Base-by-base conservation (phyloP, 306 rosid species). In the Senna tora region DNA sequence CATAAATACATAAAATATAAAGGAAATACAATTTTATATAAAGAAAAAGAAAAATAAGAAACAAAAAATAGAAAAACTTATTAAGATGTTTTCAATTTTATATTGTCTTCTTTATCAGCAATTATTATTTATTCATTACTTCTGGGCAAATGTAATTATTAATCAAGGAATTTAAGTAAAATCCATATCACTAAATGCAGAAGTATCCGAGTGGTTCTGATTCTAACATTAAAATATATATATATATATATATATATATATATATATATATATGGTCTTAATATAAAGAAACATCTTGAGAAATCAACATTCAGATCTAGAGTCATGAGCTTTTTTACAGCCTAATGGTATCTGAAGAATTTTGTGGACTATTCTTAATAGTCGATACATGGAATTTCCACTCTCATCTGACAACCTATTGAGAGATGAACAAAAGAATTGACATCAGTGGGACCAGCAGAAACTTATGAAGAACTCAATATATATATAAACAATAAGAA, bases 21-120 rank as follows among this genome's bases (percentile, higher is more conserved):
- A 51, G 17, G 62, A 36, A 67, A 22, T 7, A 54, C 33, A 56
- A 38, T 16, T 16, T 63, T 19, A 21, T 15, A 51, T 30, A 49
- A 39, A 16, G 5, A 5, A 65, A 75, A 36, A 19, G 7, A 51
- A 59, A 5, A 36, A 16, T 55, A 58, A 72, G 21, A n/a, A 65
- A 57, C 34, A 9, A 32, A 2, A 21, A 65, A 68, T 28, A 67
- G 33, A 57, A 36, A 74, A 43, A 41, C 61, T 47, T 45, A 53
- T 21, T 55, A 7, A 16, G 47, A 71, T 53, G 56, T 33, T 75
- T 75, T 49, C 64, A 33, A 12, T 54, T 71, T 79, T 38, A 63
- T 61, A 43, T 22, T 11, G 14, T 20, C 66, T 39, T 77, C 50
- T 43, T 68, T 51, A 39, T 38, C 55, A 58, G 62, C 17, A 67